Conservation (phyloP, 345 rosid species). For the Diplotaxis tenuifolia region DNA sequence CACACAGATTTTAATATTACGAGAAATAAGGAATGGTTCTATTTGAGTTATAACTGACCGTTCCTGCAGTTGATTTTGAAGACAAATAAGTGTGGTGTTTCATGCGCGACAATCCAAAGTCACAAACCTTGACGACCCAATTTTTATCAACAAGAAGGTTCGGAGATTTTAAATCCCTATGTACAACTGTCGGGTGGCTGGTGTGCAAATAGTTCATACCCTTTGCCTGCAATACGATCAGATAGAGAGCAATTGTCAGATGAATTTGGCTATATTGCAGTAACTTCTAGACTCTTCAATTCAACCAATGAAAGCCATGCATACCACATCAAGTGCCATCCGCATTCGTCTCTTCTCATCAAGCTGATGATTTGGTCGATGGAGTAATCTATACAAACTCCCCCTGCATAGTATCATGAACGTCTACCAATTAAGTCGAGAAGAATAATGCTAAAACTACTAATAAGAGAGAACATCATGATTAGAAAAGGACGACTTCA, state of each 20-base stretch:
- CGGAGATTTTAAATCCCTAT: constrained; percentile 94
- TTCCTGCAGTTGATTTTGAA: constrained; percentile 96
- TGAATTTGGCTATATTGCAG: not conserved
- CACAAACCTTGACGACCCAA: constrained; percentile 98
- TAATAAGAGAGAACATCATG: constrained; percentile 1
- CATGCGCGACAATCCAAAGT: constrained; percentile 92
- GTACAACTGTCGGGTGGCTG: constrained; percentile 91
- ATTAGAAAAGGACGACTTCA: not conserved
- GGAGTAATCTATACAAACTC: constrained; percentile 84
- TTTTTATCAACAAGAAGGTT: constrained; percentile 96
- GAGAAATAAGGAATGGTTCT: not conserved
- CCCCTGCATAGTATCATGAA: constrained; percentile 58
- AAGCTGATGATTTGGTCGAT: constrained; percentile 69
- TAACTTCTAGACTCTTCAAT: not conserved
- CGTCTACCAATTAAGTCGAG: not conserved
- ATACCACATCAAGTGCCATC: constrained; percentile 98
- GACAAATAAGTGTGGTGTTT: constrained; percentile 91
- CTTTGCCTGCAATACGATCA: constrained; percentile 62
- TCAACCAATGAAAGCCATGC: constrained; percentile 18
- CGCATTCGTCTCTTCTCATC: constrained; percentile 89
- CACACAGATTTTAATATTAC: not conserved
- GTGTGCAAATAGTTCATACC: constrained; percentile 98
- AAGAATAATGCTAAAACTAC: constrained; percentile 3
- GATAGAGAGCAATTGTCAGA: constrained; percentile 5
- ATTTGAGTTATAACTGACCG: constrained; percentile 46